Evolutionary conservation across 805 yeast species (phyloP).

Genomic region (Suhomyces xylopsoci): DNA sequence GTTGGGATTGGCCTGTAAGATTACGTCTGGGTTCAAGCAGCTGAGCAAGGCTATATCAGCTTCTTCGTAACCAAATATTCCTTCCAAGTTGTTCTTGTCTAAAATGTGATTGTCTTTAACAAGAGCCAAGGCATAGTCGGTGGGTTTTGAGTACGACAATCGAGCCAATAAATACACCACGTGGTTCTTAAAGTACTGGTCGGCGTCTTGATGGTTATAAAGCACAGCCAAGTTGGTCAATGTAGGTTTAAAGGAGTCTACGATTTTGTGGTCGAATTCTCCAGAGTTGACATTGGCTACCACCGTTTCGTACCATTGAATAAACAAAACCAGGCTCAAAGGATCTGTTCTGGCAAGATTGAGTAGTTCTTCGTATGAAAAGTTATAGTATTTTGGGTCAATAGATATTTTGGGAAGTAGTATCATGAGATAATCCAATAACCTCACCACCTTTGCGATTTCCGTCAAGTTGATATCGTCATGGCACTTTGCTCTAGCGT

Average conservation of each 20-base stretch:
- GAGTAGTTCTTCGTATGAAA: slow-evolving; percentile 12
- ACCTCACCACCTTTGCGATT: slow-evolving; percentile 10
- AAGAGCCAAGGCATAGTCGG: neutral
- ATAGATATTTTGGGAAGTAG: slow-evolving; percentile 11
- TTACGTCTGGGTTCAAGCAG: slow-evolving; percentile 14
- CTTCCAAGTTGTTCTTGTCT: slow-evolving; percentile 17
- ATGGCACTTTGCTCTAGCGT: slow-evolving; percentile 4
- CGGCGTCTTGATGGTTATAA: neutral
- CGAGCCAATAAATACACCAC: slow-evolving; percentile 18
- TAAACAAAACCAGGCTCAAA: slow-evolving; percentile 20
- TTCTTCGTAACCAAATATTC: slow-evolving; percentile 10
- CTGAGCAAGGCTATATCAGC: slow-evolving; percentile 21
- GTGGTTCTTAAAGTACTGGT: slow-evolving; percentile 11
- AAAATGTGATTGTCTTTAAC: slow-evolving; percentile 9
- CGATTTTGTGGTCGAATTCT: neutral
- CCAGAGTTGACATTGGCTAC: slow-evolving; percentile 6
- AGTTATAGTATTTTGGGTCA: slow-evolving; percentile 8
- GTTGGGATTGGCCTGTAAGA: slow-evolving; percentile 11
- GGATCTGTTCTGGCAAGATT: slow-evolving; percentile 19
- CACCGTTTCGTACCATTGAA: slow-evolving; percentile 24
- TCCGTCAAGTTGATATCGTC: neutral
- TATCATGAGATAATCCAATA: slow-evolving; percentile 16
- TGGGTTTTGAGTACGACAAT: slow-evolving; percentile 15
- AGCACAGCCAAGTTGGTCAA: slow-evolving; percentile 6
- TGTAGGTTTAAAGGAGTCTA: slow-evolving; percentile 7